Conservation (phyloP, 2,329 filamentous ascomycete genomes). For the Stagonosporopsis rhizophila region DNA sequence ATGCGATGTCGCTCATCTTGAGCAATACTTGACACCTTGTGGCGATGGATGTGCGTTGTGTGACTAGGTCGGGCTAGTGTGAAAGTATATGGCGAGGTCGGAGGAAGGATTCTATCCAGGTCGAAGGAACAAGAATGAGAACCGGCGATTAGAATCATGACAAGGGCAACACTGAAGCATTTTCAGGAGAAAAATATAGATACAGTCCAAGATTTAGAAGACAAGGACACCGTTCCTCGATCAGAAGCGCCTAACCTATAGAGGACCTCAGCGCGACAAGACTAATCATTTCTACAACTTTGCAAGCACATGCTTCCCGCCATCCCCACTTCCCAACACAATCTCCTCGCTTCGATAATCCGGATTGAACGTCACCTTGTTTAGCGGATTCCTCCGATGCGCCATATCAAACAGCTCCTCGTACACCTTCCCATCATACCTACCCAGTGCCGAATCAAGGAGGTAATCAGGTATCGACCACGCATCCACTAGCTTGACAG, state of each 20-base stretch:
- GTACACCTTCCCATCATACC: constrained; percentile 61
- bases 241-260: background rate
- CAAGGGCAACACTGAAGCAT: too few species aligned
- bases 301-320: constrained; percentile 34
- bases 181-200: too few species aligned
- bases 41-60: too few species aligned
- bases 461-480: constrained; percentile 63
- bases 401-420: constrained; percentile 61
- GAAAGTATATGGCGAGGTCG: too few species aligned
- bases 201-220: too few species aligned
- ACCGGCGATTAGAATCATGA: too few species aligned
- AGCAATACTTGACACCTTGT: too few species aligned
- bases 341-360: constrained; percentile 59
- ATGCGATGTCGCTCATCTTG: too few species aligned
- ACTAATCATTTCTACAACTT: constrained; percentile 27
- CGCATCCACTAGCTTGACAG: constrained; percentile 59
- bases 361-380: constrained; percentile 59
- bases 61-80: too few species aligned
- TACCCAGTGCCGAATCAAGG: constrained; percentile 59
- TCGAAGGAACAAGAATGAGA: too few species aligned
- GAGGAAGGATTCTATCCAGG: too few species aligned
- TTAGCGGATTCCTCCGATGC: constrained; percentile 60
- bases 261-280: background rate
- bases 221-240: background rate
- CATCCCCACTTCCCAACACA: constrained; percentile 55